Conservation (phyloP, 2,329 filamentous ascomycete genomes). For the Sporothrix inflata region DNA sequence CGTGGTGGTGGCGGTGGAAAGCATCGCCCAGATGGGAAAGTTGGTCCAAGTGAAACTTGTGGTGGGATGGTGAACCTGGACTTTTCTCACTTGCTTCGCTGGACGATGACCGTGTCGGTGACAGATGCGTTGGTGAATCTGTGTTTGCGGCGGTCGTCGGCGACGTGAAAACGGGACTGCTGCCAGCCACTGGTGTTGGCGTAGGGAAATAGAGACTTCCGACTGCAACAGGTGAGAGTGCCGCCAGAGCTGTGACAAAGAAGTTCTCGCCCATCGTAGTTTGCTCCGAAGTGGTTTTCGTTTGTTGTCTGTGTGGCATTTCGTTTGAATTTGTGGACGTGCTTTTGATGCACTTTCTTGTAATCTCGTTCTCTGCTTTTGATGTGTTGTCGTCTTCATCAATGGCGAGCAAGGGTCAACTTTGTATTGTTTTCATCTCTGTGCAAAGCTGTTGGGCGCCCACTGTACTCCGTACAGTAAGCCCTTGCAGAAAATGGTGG, state of each 20-base stretch:
- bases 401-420: too few species aligned
- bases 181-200: not conserved
- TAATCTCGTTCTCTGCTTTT: not conserved
- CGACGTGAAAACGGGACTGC: not conserved
- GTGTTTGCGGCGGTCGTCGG: not conserved
- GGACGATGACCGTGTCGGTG: not conserved
- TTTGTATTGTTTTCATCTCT: not conserved
- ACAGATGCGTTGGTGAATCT: not conserved
- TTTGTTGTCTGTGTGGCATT: not conserved
- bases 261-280: not conserved
- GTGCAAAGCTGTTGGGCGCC: not conserved
- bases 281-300: not conserved
- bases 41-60: not conserved
- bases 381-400: not conserved
- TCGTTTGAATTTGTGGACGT: not conserved
- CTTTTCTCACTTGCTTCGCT: not conserved
- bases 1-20: not conserved
- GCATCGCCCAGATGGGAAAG: not conserved
- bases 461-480: too few species aligned
- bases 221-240: not conserved
- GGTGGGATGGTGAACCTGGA: not conserved
- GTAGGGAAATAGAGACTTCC: not conserved
- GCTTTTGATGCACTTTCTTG: not conserved
- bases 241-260: not conserved
- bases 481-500: not conserved